A percentile compares a stretch with the other conserved stretches of the same genome.
These are phyloP conservation scores for Bipolaris cookei DNA, from an alignment of 2,329 filamentous ascomycete genomes.

Conservation along the genomic window DNA sequence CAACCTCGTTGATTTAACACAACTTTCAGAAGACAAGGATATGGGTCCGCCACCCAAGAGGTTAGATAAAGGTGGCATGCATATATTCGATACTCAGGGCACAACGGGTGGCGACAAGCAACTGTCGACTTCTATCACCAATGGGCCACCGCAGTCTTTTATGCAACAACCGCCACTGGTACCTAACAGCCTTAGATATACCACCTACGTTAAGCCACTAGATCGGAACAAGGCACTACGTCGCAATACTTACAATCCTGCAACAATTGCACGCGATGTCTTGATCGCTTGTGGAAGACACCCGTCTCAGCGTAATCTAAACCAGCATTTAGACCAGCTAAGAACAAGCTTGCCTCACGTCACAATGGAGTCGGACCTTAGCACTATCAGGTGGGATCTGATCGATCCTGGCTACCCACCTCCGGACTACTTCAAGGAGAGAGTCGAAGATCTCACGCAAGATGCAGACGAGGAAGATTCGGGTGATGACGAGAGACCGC, in stretches of 20 bases:
- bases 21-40: constrained; percentile 54
- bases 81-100: constrained; percentile 18
- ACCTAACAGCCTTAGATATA: constrained; percentile 27
- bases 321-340: constrained; percentile 63
- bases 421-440: constrained; percentile 40
- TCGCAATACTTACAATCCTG: constrained; percentile 63
- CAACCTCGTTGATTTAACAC: constrained; percentile 61
- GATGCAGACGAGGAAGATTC: constrained; percentile 47
- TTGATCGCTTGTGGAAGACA: constrained; percentile 67
- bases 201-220: constrained; percentile 53
- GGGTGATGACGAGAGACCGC: constrained; percentile 37
- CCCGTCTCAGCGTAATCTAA: constrained; percentile 64
- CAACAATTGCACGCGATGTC: constrained; percentile 68
- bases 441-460: constrained; percentile 33
- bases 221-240: constrained; percentile 55
- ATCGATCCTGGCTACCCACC: constrained; percentile 63
- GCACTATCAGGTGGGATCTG: constrained; percentile 66
- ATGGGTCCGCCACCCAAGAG: constrained; percentile 47
- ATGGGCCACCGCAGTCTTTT: constrained; percentile 19
- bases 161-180: constrained; percentile 8
- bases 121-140: constrained; percentile 22
- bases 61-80: constrained; percentile 20
- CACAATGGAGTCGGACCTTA: constrained; percentile 58
- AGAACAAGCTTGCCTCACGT: constrained; percentile 53
- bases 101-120: constrained; percentile 22